These are phyloP conservation scores for Leccinum olivaceopallidum DNA, from an alignment of 768 basidiomycete genomes.

Conservation along the genomic window DNA sequence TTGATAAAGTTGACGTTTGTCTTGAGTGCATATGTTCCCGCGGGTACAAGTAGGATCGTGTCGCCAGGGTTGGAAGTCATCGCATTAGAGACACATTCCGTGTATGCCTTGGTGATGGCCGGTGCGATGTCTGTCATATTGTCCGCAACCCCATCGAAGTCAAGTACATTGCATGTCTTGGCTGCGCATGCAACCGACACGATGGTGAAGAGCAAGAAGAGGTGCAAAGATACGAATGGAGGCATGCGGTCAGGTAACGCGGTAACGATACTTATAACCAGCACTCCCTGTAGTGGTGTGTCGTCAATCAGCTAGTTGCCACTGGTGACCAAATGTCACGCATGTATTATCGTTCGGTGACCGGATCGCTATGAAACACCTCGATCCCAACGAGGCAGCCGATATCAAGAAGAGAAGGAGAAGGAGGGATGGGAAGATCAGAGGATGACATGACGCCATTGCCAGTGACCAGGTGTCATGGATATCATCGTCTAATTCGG, in stretches of 20 bases:
- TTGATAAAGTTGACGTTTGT: background rate
- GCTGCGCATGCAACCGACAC: background rate
- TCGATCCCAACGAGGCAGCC: too few species aligned
- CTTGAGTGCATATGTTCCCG: conserved; percentile 5
- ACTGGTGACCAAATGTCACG: background rate
- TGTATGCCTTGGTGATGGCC: conserved; percentile 7
- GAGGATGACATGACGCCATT: background rate
- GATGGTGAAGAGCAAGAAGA: conserved; percentile 2
- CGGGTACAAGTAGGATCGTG: conserved; percentile 10
- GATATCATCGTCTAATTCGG: too few species aligned
- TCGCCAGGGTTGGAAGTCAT: conserved; percentile 2
- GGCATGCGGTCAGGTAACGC: background rate
- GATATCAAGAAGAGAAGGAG: background rate
- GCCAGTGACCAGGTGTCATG: background rate
- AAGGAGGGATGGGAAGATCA: background rate
- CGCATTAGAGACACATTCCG: background rate
- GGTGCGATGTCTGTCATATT: conserved; percentile 4
- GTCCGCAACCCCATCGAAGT: conserved; percentile 13
- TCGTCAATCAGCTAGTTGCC: background rate
- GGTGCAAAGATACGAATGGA: background rate
- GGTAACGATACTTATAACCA: background rate
- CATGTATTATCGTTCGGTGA: too few species aligned
- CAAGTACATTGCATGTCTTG: conserved; percentile 12
- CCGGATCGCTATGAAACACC: too few species aligned
- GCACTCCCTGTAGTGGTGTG: background rate